Base-by-base conservation (phyloP, 306 rosid species). In the Urtica urens region DNA sequence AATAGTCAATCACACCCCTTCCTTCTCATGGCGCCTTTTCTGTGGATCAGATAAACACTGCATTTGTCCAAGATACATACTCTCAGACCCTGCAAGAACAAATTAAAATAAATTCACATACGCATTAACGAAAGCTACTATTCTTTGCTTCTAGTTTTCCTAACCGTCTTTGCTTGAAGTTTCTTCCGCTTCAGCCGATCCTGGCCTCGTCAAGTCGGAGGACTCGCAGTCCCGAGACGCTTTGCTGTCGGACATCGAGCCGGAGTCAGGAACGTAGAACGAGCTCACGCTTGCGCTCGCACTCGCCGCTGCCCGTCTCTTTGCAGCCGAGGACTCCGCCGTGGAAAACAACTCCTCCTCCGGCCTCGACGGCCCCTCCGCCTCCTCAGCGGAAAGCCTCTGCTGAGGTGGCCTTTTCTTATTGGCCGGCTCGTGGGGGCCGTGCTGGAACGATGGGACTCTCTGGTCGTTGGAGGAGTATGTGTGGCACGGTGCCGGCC, bases 401-500 rank as follows among this genome's bases (percentile, higher is more conserved):
- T 66, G 74, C 10, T n/a, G n/a, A n/a, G n/a, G n/a, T n/a, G 70
- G n/a, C 59, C 95, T 80, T 73, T 88, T 83, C 66, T 63, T 65
- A 39, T 23, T 65, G 30, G 53, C 55, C 11, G 53, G 51, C 9
- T 46, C 62, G 26, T 40, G 57, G 63, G 66, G 64, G 27, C 66
- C 60, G 60, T 63, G 63, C 28, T 61, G 85, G 49, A 68, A 55
- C 14, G 82, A 72, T 2, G 94, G 97, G 39, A 90, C 97, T 72
- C 59, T 81, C 73, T 90, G 97, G 73, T 90, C 97, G 71, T 90
- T 84, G 14, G 85, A 73, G 34, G 95, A 90, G 53, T 58, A n/a
- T 33, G 94, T 47, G 33, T 78, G 71, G 64, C 86, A 66, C 13
- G 75, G 72, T 53, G 58, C 15, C 55, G 67, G 66, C 35, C 53